Evolutionary conservation across 2,329 filamentous ascomycete species (phyloP).

Genomic region (Emergomyces pasteurianus): DNA sequence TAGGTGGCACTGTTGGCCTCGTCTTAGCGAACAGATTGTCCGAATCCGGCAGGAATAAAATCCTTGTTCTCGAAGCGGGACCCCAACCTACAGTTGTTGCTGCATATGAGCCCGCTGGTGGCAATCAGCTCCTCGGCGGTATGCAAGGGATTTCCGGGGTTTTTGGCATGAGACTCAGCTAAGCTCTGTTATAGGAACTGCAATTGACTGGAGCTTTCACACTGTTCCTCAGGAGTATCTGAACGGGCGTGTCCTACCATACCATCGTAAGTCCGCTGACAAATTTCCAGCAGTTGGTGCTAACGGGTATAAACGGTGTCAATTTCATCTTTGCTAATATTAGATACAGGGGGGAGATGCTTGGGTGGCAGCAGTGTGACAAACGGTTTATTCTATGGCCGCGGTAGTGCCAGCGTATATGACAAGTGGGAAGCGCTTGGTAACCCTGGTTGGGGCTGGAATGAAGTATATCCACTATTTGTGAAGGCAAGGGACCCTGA

Average conservation of each 20-base stretch:
- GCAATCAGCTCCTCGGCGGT: conserved; percentile 18
- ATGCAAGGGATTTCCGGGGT: neutral
- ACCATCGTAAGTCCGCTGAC: conserved; percentile 5
- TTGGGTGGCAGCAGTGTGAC: conserved; percentile 10
- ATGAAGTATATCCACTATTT: conserved; percentile 7
- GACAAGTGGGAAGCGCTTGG: conserved; percentile 10
- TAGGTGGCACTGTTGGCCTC: conserved; percentile 18
- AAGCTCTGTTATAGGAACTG: conserved; percentile 8
- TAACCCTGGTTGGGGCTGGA: conserved; percentile 12
- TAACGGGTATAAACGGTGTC: neutral
- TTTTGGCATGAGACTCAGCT: neutral
- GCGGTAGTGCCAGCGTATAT: conserved; percentile 10
- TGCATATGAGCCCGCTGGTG: conserved; percentile 18
- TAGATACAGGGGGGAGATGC: conserved; percentile 5
- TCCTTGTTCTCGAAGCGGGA: conserved; percentile 15
- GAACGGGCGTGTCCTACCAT: conserved; percentile 7
- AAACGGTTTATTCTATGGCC: conserved; percentile 10
- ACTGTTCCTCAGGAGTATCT: conserved; percentile 10
- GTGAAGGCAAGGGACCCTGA: neutral
- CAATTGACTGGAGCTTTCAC: conserved; percentile 20
- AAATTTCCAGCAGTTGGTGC: neutral
- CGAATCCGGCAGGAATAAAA: conserved; percentile 9
- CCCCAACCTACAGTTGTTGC: conserved; percentile 14
- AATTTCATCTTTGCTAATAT: neutral
- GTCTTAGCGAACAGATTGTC: conserved; percentile 15